Evolutionary conservation across 2,329 filamentous ascomycete species (phyloP), one percentile per base, ranked within the genome.

Genomic region (Colletotrichum theobromicola): DNA sequence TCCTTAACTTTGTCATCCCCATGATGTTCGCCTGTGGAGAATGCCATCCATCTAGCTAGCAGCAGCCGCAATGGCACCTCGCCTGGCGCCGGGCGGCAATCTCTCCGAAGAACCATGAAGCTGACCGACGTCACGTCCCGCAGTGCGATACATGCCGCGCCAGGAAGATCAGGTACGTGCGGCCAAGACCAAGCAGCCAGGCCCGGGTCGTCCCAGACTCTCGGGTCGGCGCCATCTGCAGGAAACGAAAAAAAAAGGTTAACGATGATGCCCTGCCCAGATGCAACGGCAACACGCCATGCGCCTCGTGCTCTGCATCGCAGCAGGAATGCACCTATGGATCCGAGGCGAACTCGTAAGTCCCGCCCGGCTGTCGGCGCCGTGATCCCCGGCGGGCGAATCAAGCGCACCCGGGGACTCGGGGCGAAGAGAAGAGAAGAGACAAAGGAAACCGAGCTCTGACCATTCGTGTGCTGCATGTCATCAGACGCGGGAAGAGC

Each of bases 111-210:
- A 28, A 67, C 32, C 21, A 34, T 61, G 32, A 42, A 55, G 37
- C 55, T 74, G 28, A 30, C 68, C 28, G 28, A 66, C 42, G 28
- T n/a, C 32, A 46, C 64, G n/a, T 32, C 62, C 37, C 24, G 12
- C 58, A 88, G 87, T 88, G 87, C 73, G 87, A 89, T 77, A 80
- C 83, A 8, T 89, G 87, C 78, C 83, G 87, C 71, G 81, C 83
- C 66, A 83, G 85, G 69, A 88, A 88, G 80, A 87, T 87, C 70
- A 83, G 87, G 87, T 87, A 65, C 58, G 70, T 63, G 26, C 69
- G 21, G n/a, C 61, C 34, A 74, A 73, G 74, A 18, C 50, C 21
- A 67, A 18, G 21, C 21, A 24, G 35, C 71, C 3, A 50, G 61
- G 62, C 21, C 68, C 42, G n/a, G 72, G 34, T 32, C 21, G 50